Evolutionary conservation across 768 basidiomycete species (phyloP).

Genomic region (Lentinula sp.): DNA sequence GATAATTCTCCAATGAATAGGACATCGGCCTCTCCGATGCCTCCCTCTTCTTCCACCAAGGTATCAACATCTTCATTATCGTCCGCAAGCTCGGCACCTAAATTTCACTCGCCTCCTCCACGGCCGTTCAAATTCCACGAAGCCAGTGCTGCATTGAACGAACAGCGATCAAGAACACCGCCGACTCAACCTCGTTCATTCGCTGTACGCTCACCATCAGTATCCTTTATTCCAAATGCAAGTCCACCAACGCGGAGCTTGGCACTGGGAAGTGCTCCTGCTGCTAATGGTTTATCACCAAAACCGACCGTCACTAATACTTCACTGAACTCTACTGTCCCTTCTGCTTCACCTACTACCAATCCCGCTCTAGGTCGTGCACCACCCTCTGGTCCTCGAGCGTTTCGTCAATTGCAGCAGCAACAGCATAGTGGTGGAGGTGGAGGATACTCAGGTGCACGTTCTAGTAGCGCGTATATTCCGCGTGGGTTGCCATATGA

Average conservation of each 20-base stretch:
- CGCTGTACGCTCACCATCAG: background rate
- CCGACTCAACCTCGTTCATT: slow-evolving; percentile 7
- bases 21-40: background rate
- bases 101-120: background rate
- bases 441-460: background rate
- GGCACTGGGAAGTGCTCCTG: background rate
- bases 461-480: background rate
- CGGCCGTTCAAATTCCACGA: background rate
- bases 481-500: background rate
- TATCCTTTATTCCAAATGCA: background rate
- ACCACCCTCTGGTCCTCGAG: slow-evolving; percentile 4
- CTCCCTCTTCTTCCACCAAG: background rate
- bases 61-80: background rate
- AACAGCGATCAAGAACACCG: slow-evolving; percentile 1
- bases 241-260: background rate
- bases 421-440: background rate
- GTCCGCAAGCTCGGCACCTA: background rate
- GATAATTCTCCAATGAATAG: background rate
- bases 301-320: background rate
- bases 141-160: background rate
- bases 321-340: background rate
- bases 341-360: background rate
- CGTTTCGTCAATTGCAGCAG: slow-evolving; percentile 2
- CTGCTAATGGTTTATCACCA: background rate
- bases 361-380: slow-evolving; percentile 2